A percentile compares a stretch with the other conserved stretches of the same genome.
These are phyloP conservation scores for Lentinula detonsa DNA, from an alignment of 768 basidiomycete species.

Conservation along the genomic window DNA sequence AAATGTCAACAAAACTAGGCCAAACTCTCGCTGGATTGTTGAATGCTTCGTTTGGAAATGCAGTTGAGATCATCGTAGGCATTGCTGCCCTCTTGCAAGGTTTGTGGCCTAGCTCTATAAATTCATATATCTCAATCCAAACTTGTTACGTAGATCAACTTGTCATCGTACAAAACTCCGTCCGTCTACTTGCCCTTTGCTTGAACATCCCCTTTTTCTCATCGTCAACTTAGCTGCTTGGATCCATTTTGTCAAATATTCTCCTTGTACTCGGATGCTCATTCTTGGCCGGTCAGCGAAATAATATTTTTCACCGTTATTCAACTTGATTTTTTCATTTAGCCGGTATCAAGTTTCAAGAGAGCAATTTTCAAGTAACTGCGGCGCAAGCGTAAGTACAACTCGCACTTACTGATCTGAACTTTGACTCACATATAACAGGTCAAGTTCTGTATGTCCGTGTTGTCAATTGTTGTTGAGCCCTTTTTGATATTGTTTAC, in stretches of 20 bases:
- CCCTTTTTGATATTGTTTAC: constrained; percentile 6
- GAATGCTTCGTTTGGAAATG: constrained; percentile 81
- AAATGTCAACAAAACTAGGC: constrained; percentile 71
- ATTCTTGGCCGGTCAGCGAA: constrained; percentile 66
- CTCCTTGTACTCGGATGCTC: constrained; percentile 88
- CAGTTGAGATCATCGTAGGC: constrained; percentile 87
- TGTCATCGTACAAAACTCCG: constrained; percentile 88
- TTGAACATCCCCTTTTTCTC: neutral
- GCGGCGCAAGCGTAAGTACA: constrained; percentile 78
- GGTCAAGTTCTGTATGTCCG: constrained; percentile 40
- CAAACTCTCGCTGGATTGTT: constrained; percentile 83
- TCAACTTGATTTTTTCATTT: neutral
- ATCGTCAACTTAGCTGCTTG: constrained; percentile 57
- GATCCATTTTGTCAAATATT: constrained; percentile 87
- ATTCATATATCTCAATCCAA: constrained; percentile 3
- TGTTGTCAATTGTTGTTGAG: neutral
- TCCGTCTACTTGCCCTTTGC: constrained; percentile 18
- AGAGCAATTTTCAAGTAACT: constrained; percentile 74
- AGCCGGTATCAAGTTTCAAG: constrained; percentile 61
- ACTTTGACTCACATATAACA: constrained; percentile 14
- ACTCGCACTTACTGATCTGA: neutral
- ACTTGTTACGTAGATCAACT: constrained; percentile 51
- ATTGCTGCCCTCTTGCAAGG: constrained; percentile 79
- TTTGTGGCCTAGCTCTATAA: constrained; percentile 18
- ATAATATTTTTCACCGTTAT: neutral